Conservation (phyloP, 768 basidiomycete genomes). For the Clitopilus passeckerianus region DNA sequence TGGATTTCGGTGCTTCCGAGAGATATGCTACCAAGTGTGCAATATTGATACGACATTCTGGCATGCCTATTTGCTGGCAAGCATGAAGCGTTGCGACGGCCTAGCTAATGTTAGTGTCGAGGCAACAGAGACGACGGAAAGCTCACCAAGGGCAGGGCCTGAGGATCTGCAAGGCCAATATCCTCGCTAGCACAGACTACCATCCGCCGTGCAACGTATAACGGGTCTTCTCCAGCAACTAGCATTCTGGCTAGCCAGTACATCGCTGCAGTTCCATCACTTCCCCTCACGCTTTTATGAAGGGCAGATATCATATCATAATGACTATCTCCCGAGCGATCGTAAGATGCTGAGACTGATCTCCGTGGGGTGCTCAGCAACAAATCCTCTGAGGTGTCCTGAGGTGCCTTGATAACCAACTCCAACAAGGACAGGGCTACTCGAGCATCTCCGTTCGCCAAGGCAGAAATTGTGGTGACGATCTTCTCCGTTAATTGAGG, state of each 20-base stretch:
- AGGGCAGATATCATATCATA: conserved; percentile 84
- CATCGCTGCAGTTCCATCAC: conserved; percentile 71
- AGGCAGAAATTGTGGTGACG: conserved; percentile 42
- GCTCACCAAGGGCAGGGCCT: conserved; percentile 70
- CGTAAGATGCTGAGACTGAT: conserved; percentile 64
- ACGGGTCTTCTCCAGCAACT: conserved; percentile 73
- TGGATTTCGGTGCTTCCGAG: conserved; percentile 79
- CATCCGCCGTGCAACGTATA: conserved; percentile 71
- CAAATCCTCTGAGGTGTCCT: conserved; percentile 33
- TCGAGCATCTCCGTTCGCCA: conserved; percentile 68
- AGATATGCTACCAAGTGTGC: conserved; percentile 77
- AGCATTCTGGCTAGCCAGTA: conserved; percentile 90
- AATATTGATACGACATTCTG: conserved; percentile 74
- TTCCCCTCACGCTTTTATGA: conserved; percentile 80
- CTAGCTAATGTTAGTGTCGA: conserved; percentile 23
- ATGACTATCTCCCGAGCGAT: conserved; percentile 68
- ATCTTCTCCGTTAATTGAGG: conserved; percentile 43
- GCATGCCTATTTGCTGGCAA: conserved; percentile 73
- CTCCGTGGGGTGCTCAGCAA: conserved; percentile 55
- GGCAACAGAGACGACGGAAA: not conserved
- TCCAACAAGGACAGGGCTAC: conserved; percentile 77
- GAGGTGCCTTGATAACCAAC: conserved; percentile 47
- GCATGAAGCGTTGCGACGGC: conserved; percentile 60
- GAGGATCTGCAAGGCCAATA: conserved; percentile 73
- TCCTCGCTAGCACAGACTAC: conserved; percentile 84